Conservation (phyloP, 352 stramenopile genomes). For the Peronospora belbahrii region DNA sequence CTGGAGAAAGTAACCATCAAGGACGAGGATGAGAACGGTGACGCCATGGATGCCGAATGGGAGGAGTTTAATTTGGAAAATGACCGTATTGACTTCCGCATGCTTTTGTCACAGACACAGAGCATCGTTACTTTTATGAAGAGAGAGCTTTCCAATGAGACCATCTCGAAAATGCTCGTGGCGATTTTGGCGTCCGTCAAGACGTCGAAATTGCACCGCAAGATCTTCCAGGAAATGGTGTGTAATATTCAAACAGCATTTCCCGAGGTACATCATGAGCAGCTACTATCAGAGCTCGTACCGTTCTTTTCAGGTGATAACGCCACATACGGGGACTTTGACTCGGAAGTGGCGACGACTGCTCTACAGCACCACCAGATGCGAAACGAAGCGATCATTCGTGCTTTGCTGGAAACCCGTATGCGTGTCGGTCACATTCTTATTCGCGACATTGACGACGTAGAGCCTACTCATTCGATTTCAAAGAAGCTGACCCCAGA, state of each 20-base stretch:
- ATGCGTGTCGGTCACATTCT: constrained; percentile 82
- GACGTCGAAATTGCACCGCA: constrained; percentile 79
- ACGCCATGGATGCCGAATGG: constrained; percentile 71
- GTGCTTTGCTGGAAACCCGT: constrained; percentile 65
- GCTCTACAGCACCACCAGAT: constrained; percentile 73
- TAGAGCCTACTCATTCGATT: constrained; percentile 53
- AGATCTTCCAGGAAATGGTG: constrained; percentile 86
- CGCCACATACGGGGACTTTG: constrained; percentile 64
- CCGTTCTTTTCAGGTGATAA: constrained; percentile 77
- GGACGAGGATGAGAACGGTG: constrained; percentile 20
- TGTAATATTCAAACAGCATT: constrained; percentile 79
- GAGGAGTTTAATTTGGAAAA: constrained; percentile 82
- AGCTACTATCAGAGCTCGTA: constrained; percentile 56
- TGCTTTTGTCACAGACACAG: constrained; percentile 61
- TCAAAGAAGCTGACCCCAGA: constrained; percentile 49
- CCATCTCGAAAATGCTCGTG: constrained; percentile 79
- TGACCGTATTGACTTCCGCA: constrained; percentile 81
- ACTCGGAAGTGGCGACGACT: constrained; percentile 48
- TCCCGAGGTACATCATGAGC: constrained; percentile 53
- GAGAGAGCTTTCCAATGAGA: constrained; percentile 53
- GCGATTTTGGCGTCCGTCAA: constrained; percentile 80
- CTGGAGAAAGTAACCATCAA: constrained; percentile 31
- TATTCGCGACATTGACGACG: constrained; percentile 74
- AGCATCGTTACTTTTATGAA: constrained; percentile 60
- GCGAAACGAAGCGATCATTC: constrained; percentile 73